These are phyloP conservation scores for Scolecobasidium constrictum DNA, from an alignment of 2,329 filamentous ascomycete species.

Conservation along the genomic window DNA sequence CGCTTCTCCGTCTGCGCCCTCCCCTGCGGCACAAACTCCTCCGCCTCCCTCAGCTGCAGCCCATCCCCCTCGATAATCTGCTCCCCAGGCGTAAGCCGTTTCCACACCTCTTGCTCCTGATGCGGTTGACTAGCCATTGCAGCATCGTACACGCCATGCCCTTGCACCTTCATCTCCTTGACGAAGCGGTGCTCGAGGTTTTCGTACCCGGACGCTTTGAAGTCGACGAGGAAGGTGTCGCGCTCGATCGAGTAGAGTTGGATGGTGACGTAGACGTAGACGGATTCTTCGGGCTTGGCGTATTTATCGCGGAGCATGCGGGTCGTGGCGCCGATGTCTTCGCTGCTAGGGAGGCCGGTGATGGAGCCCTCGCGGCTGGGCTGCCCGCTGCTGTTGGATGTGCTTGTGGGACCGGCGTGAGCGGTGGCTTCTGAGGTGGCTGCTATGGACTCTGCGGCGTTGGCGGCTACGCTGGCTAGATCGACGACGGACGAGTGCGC, in stretches of 20 bases:
- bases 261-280: conserved; percentile 93
- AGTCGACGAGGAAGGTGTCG: conserved; percentile 85
- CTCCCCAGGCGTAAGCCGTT: conserved; percentile 8
- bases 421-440: neutral
- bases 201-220: conserved; percentile 97
- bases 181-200: conserved; percentile 48
- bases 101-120: conserved; percentile 20
- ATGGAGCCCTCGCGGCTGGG: conserved; percentile 3
- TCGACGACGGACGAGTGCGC: conserved; percentile 38
- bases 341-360: neutral
- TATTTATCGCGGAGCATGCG: conserved; percentile 5
- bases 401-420: neutral
- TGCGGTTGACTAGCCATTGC: conserved; percentile 19
- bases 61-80: conserved; percentile 6
- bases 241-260: conserved; percentile 90
- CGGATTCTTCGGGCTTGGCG: conserved; percentile 44
- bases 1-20: conserved; percentile 72
- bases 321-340: conserved; percentile 2
- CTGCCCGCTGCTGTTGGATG: neutral
- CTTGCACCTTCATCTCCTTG: conserved; percentile 15
- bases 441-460: neutral
- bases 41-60: conserved; percentile 23
- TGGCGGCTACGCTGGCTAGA: conserved; percentile 18
- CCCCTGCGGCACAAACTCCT: conserved; percentile 35
- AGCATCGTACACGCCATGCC: conserved; percentile 11